These are phyloP conservation scores for Diversispora epigaea DNA, from an alignment of 192 early-diverging fungal species.

Conservation along the genomic window DNA sequence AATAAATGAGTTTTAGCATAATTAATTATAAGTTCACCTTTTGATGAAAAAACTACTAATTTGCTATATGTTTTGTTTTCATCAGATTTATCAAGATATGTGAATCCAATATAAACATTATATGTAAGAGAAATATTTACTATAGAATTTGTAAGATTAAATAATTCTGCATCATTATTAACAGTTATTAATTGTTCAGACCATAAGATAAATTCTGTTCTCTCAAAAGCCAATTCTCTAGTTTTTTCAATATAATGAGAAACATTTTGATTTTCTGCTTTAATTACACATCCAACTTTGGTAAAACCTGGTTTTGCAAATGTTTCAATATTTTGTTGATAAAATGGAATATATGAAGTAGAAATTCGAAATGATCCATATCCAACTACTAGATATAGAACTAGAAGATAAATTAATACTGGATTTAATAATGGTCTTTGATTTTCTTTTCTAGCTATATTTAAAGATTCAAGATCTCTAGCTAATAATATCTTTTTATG, in stretches of 20 bases:
- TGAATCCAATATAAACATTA: background rate
- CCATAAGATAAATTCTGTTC: background rate
- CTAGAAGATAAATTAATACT: background rate
- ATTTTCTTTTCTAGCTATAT: background rate
- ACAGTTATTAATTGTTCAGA: background rate
- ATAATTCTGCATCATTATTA: background rate
- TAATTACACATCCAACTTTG: constrained; percentile 1
- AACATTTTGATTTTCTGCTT: background rate
- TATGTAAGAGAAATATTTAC: background rate
- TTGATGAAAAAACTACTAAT: constrained; percentile 37
- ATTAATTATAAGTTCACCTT: constrained; percentile 39
- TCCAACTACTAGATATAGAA: background rate
- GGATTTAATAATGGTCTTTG: background rate
- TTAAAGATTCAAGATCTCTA: background rate
- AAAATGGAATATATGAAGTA: background rate
- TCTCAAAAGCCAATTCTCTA: background rate
- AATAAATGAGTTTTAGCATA: constrained; percentile 49
- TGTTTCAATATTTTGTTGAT: constrained; percentile 10
- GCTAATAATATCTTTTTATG: background rate
- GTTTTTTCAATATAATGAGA: background rate
- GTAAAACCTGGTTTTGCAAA: background rate
- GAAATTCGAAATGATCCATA: constrained; percentile 6
- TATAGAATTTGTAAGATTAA: background rate
- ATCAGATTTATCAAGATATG: background rate
- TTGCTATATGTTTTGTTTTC: constrained; percentile 32